Evolutionary conservation across 2,329 filamentous ascomycete species (phyloP).

Genomic region (Microcera coccophila): DNA sequence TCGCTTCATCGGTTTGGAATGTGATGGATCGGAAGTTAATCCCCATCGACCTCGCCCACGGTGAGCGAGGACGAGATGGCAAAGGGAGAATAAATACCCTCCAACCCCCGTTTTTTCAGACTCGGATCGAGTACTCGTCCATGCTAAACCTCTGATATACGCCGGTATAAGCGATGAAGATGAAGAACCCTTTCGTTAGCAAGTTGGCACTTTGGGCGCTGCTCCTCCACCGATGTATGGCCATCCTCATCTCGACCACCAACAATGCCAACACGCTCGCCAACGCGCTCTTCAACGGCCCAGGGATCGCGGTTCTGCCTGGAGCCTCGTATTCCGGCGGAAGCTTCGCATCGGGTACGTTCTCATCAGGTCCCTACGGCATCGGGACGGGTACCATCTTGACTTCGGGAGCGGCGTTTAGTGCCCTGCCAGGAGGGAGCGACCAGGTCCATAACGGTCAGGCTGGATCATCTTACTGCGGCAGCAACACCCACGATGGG

Average conservation of each 20-base stretch:
- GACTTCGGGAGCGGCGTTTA: constrained; percentile 9
- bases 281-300: constrained; percentile 6
- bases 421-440: constrained; percentile 5
- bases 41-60: no score
- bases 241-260: background rate
- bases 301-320: constrained; percentile 1
- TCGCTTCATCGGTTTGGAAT: no score
- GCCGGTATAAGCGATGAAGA: no score
- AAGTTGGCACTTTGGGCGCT: background rate
- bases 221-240: background rate
- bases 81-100: no score
- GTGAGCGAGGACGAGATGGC: no score
- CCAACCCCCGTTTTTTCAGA: no score
- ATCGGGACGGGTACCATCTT: constrained; percentile 9
- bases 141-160: no score
- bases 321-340: constrained; percentile 5
- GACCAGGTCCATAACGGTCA: constrained; percentile 8
- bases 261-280: constrained; percentile 2
- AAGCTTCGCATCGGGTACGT: constrained; percentile 4
- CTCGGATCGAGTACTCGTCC: no score
- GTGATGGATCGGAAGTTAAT: no score
- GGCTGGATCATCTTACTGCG: constrained; percentile 7
- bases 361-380: constrained; percentile 10
- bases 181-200: background rate
- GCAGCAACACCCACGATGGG: background rate